phyloP scores from a whole-genome alignment of 2,329 filamentous ascomycete genomes.

The Cordyceps fumosorosea region DNA sequence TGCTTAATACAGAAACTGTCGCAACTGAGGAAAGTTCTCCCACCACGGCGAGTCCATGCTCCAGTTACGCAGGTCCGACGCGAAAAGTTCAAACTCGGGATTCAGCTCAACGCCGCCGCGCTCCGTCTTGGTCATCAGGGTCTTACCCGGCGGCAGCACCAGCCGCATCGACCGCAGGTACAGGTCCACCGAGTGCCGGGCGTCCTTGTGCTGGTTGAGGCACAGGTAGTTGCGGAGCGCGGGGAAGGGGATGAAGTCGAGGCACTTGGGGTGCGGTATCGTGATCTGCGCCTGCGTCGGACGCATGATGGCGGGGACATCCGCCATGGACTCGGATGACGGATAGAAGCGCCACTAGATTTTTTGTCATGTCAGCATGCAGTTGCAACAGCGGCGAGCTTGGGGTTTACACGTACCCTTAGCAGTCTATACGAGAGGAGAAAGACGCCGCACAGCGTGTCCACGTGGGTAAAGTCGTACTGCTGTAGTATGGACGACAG shows the following conservation, averaged over 20 bases:
- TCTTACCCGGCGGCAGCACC: constrained; percentile 15
- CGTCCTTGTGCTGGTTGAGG: constrained; percentile 10
- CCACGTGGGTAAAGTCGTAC: constrained; percentile 19
- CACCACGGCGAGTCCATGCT: constrained; percentile 18
- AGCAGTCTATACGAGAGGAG: constrained; percentile 21
- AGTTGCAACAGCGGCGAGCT: background rate
- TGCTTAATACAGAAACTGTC: background rate
- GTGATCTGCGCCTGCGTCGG: constrained; percentile 14
- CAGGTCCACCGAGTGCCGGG: constrained; percentile 11
- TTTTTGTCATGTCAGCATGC: background rate
- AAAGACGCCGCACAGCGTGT: constrained; percentile 21
- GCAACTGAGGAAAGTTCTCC: constrained; percentile 19
- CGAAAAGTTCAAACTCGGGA: constrained; percentile 19
- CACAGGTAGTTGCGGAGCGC: constrained; percentile 15
- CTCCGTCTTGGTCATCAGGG: constrained; percentile 14
- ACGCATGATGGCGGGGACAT: constrained; percentile 13
- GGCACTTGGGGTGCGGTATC: constrained; percentile 11
- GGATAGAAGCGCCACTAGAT: constrained; percentile 15
- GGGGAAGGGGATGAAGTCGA: constrained; percentile 17
- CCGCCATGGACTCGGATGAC: constrained; percentile 1
- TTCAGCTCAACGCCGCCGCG: constrained; percentile 17
- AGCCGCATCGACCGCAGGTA: constrained; percentile 15
- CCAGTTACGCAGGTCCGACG: constrained; percentile 21
- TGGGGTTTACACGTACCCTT: constrained; percentile 15
- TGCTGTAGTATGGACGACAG: constrained; percentile 20